Evolutionary conservation across 306 rosid genomes (phyloP), one percentile per base, ranked within the genome.

Genomic region (Chamaecrista fasciculata): DNA sequence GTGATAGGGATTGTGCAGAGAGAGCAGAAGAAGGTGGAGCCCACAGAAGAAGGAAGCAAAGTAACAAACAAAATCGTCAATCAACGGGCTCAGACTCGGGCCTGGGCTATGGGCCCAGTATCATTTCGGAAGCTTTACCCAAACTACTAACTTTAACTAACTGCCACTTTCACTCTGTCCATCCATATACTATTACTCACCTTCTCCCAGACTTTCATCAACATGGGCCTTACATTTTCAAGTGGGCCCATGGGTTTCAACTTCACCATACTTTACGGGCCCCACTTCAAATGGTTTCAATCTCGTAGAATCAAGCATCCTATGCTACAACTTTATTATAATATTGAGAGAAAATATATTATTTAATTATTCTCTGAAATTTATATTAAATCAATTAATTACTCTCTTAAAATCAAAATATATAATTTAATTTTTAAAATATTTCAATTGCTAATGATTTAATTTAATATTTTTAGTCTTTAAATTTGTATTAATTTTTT

Each of bases 301-400:
- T 56, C n/a, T 42, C 48, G 58, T 69, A 66, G 71, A 58, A 43
- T 76, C 50, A 80, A 86, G 77, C 70, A n/a, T n/a, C n/a, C n/a
- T n/a, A n/a, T n/a, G n/a, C n/a, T n/a, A n/a, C n/a, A n/a, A n/a
- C n/a, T n/a, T n/a, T n/a, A n/a, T n/a, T n/a, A n/a, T n/a, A n/a
- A n/a, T n/a, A n/a, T n/a, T n/a, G n/a, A n/a, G n/a, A n/a, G n/a
- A n/a, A n/a, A n/a, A n/a, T n/a, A n/a, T n/a, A n/a, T n/a, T n/a
- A n/a, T n/a, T n/a, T n/a, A n/a, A n/a, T n/a, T n/a, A n/a, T n/a
- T n/a, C n/a, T n/a, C n/a, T n/a, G n/a, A n/a, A n/a, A n/a, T n/a
- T n/a, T n/a, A n/a, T n/a, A n/a, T n/a, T n/a, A n/a, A n/a, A n/a
- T n/a, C n/a, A n/a, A n/a, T n/a, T n/a, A n/a, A n/a, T n/a, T n/a